Conservation (phyloP, 2,329 filamentous ascomycete species). For the Ascochyta lentis region DNA sequence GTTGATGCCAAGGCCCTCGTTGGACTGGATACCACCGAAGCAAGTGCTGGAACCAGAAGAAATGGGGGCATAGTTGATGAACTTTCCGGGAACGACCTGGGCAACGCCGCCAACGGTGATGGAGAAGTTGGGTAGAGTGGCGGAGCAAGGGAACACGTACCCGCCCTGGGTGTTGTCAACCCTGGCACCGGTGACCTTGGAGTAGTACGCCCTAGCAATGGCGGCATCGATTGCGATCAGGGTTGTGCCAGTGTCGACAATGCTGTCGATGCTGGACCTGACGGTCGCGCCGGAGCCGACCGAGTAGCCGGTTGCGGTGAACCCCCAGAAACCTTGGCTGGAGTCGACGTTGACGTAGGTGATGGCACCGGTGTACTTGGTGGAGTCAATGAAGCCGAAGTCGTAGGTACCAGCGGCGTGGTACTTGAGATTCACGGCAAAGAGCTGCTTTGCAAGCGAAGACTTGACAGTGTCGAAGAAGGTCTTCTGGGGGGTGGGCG, state of each 20-base stretch:
- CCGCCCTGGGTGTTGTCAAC: conserved; percentile 59
- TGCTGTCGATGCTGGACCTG: conserved; percentile 56
- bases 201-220: conserved; percentile 67
- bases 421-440: conserved; percentile 65
- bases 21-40: conserved; percentile 77
- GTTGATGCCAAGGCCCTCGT: conserved; percentile 63
- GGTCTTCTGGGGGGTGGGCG: conserved; percentile 59
- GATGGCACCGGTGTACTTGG: conserved; percentile 65
- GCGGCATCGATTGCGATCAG: conserved; percentile 65
- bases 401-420: conserved; percentile 59
- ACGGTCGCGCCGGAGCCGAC: conserved; percentile 56
- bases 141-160: conserved; percentile 61
- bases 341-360: conserved; percentile 63
- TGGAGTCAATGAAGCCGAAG: conserved; percentile 65
- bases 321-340: conserved; percentile 68
- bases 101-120: conserved; percentile 58
- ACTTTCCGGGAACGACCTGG: conserved; percentile 60
- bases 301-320: conserved; percentile 63
- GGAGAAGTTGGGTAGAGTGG: conserved; percentile 61
- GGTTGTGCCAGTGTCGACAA: conserved; percentile 75
- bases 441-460: conserved; percentile 60
- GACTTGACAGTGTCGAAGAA: conserved; percentile 66
- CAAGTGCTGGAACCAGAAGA: conserved; percentile 57
- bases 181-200: conserved; percentile 59
- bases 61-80: conserved; percentile 62